These are phyloP conservation scores for Phytophthora sansomeana DNA, from an alignment of 352 stramenopile genomes.

Conservation along the genomic window DNA sequence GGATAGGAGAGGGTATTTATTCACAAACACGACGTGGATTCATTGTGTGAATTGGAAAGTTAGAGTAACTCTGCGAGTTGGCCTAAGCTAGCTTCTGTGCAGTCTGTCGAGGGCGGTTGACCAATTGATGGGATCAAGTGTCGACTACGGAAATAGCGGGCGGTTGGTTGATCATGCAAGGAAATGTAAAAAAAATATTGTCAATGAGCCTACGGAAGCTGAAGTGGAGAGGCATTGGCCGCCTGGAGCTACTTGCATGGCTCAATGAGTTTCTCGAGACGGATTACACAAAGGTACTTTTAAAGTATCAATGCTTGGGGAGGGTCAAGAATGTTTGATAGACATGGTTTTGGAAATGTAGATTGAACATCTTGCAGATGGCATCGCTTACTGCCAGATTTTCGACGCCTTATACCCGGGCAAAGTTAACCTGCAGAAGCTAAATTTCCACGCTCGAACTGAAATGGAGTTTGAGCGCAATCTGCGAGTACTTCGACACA, in stretches of 20 bases:
- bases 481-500: constrained; percentile 60
- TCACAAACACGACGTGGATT: too few species aligned
- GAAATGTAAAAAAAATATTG: too few species aligned
- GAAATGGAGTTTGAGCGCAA: constrained; percentile 72
- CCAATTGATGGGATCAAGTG: too few species aligned
- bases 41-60: too few species aligned
- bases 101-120: too few species aligned
- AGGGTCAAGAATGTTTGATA: background rate
- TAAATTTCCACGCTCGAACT: constrained; percentile 68
- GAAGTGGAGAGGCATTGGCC: constrained; percentile 77
- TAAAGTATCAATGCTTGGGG: background rate
- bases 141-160: too few species aligned
- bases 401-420: constrained; percentile 75
- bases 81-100: too few species aligned
- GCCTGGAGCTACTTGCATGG: constrained; percentile 81
- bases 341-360: constrained; percentile 11
- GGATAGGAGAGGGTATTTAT: too few species aligned
- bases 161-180: too few species aligned
- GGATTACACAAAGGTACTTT: constrained; percentile 77
- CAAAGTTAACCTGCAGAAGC: constrained; percentile 65
- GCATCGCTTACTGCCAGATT: constrained; percentile 83
- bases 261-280: constrained; percentile 85
- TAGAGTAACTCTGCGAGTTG: too few species aligned
- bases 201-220: constrained; percentile 86
- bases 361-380: constrained; percentile 83